Evolutionary conservation across 2,329 filamentous ascomycete species (phyloP), one percentile per base, ranked within the genome.

Genomic region (Exserohilum rostratum): DNA sequence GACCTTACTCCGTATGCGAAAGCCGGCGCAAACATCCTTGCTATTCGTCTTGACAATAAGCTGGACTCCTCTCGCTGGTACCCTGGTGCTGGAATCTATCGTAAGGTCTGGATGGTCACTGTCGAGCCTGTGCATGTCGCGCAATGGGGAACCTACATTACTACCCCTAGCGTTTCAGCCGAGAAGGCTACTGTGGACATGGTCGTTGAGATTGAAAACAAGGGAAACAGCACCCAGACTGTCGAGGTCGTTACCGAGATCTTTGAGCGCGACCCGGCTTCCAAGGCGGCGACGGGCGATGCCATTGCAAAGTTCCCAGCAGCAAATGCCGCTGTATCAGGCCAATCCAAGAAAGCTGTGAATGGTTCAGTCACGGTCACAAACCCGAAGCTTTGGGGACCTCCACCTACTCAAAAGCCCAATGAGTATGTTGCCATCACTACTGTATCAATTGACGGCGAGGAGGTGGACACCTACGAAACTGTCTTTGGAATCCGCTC

Each of bases 91-190:
- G 82, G 82, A 1, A 71, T 85, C 12, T 84, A 84, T 61, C 77
- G 82, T 1, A 83, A 83, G 53, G 73, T 84, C 3, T 85, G 82
- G 82, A 74, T 85, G 13, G 77, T 79, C 31, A 83, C 80, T 52
- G 77, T 79, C 10, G 68, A 78, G 31, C 65, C 76, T 1, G 70
- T 75, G 0, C 82, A 71, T 53, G 77, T 85, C 3, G 77, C 68
- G 7, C 79, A 84, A 39, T 81, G 72, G 42, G 83, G 82, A 3
- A 83, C 62, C 3, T 80, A 75, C 43, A 71, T 84, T 50, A 81
- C 78, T 1, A 78, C 82, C 6, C 76, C 69, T 11, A 61, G 70
- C 3, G 77, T 85, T 0, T 81, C 83, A 2, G 57, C 69, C 0
- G 52, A 76, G 6, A 77, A 78, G 0, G 82, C 83, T 0, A 79